A percentile compares a stretch with the other conserved stretches of the same genome.
Evolutionary conservation across 2,329 filamentous ascomycete species (phyloP).

Genomic region (Fusarium tjaetaba): DNA sequence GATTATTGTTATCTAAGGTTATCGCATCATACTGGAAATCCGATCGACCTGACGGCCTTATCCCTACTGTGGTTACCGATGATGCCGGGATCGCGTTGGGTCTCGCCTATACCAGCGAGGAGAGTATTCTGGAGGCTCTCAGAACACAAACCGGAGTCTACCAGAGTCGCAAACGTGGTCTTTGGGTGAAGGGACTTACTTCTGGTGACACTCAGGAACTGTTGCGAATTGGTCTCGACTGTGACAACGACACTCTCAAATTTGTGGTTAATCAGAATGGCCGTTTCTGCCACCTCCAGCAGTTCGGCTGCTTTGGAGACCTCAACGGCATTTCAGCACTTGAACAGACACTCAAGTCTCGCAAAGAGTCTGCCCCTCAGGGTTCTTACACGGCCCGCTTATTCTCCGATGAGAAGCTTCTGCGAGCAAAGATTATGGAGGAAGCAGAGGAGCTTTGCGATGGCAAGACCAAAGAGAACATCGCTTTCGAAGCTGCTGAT

Average conservation of each 20-base stretch:
- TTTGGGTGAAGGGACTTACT: constrained; percentile 97
- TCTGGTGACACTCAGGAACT: constrained; percentile 95
- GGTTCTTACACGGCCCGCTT: constrained; percentile 94
- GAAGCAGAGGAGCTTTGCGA: constrained; percentile 96
- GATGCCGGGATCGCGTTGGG: constrained; percentile 86
- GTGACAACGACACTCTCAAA: constrained; percentile 90
- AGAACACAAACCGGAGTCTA: constrained; percentile 85
- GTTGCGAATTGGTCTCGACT: constrained; percentile 85
- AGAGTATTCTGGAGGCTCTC: constrained; percentile 88
- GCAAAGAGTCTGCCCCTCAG: constrained; percentile 83
- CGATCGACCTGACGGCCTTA: constrained; percentile 83
- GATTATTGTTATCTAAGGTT: constrained; percentile 71
- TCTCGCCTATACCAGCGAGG: constrained; percentile 91
- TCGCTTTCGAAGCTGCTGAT: constrained; percentile 95
- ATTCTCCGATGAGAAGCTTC: constrained; percentile 89
- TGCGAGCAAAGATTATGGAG: constrained; percentile 97
- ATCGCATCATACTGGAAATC: constrained; percentile 80
- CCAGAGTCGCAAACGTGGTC: constrained; percentile 91
- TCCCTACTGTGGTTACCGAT: constrained; percentile 91
- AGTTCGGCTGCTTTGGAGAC: constrained; percentile 90
- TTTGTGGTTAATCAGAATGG: constrained; percentile 93
- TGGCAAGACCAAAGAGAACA: constrained; percentile 81
- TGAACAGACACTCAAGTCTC: constrained; percentile 84
- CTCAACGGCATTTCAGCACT: constrained; percentile 83
- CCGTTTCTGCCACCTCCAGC: constrained; percentile 92